phyloP scores from a whole-genome alignment of 768 basidiomycete species.

The Boletales sp. region DNA sequence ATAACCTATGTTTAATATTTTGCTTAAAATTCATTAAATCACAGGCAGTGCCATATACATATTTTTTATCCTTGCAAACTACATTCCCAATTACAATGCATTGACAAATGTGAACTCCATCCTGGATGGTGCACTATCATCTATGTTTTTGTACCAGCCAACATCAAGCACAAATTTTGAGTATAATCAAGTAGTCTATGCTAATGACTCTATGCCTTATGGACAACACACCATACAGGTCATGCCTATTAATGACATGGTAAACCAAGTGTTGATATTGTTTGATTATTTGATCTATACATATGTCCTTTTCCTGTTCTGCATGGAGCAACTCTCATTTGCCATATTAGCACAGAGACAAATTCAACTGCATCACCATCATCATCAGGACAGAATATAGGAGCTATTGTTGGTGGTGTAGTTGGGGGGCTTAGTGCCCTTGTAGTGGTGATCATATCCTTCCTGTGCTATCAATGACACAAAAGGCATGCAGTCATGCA shows the following conservation, averaged over 20 bases:
- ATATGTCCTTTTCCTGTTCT: background rate
- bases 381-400: background rate
- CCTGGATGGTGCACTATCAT: background rate
- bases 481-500: background rate
- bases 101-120: conserved; percentile 6
- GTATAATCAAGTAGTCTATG: conserved; percentile 13
- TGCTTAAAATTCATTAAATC: background rate
- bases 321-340: no score
- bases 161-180: background rate
- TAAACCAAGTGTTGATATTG: background rate
- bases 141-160: background rate
- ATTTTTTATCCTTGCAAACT: conserved; percentile 13
- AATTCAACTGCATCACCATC: no score
- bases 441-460: background rate
- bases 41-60: conserved; percentile 15
- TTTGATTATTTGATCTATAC: conserved; percentile 19
- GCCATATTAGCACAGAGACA: no score
- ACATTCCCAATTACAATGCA: background rate
- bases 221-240: conserved; percentile 6
- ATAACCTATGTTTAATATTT: no score
- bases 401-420: conserved; percentile 5
- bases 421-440: background rate
- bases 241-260: background rate
- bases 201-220: background rate
- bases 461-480: conserved; percentile 2